Percentiles rank a stretch among this genome's conserved stretches.
These are phyloP conservation scores for Inga leiocalycina DNA, from an alignment of 306 rosid species.

Conservation along the genomic window DNA sequence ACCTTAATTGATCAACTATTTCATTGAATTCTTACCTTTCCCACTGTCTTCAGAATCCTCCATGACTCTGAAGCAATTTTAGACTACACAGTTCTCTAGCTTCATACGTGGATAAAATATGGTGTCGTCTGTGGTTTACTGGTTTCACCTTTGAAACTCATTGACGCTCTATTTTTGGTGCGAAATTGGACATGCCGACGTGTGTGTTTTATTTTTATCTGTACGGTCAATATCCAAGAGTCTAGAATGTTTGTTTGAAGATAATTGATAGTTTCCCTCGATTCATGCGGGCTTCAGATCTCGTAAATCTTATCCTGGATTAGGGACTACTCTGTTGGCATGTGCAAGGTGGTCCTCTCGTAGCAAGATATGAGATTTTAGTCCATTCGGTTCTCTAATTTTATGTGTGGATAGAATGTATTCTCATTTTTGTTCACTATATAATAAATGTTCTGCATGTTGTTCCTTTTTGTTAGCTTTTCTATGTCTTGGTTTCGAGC, in stretches of 20 bases:
- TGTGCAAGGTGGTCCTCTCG: conserved; percentile 30
- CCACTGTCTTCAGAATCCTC: neutral
- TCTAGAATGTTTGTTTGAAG: neutral
- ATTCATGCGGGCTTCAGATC: neutral
- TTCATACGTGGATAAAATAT: conserved; percentile 20
- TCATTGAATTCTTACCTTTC: neutral
- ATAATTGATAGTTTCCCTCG: neutral
- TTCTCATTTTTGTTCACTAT: conserved; percentile 29
- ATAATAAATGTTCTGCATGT: conserved; percentile 35
- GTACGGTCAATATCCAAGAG: neutral
- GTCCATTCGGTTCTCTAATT: conserved; percentile 36
- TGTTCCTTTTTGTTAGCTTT: conserved; percentile 11
- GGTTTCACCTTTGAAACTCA: conserved; percentile 14
- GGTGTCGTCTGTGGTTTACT: conserved; percentile 15
- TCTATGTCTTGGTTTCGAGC: neutral
- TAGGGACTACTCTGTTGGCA: neutral
- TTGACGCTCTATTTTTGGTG: conserved; percentile 18
- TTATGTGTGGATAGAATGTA: conserved; percentile 34
- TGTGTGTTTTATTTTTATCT: neutral
- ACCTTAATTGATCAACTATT: neutral
- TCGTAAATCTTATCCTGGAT: conserved; percentile 28
- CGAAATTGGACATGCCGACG: neutral
- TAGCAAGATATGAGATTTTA: conserved; percentile 19
- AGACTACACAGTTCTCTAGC: conserved; percentile 2
- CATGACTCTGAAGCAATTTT: neutral